These are phyloP conservation scores for Ceratocystis eucalypticola DNA, from an alignment of 2,329 filamentous ascomycete genomes.

Conservation along the genomic window DNA sequence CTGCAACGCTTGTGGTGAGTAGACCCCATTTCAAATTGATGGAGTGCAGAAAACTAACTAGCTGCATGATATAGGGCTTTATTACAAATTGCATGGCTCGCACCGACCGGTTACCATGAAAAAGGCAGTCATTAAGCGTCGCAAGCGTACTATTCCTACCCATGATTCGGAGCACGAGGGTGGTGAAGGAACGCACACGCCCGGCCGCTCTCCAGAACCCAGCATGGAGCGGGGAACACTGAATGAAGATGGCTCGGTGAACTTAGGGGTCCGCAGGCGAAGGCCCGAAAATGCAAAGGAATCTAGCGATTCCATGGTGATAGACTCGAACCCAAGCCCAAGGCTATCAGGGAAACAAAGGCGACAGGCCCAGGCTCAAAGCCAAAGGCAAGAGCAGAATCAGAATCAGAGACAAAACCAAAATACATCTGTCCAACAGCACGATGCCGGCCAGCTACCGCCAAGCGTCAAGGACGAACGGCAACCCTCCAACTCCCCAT, in stretches of 20 bases:
- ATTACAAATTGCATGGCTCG: conserved; percentile 89
- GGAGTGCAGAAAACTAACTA: background rate
- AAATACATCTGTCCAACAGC: background rate
- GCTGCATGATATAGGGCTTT: conserved; percentile 50
- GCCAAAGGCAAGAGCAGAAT: background rate
- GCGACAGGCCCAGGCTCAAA: too few relatives aligned
- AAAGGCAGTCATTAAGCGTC: conserved; percentile 88
- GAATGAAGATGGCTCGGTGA: conserved; percentile 52
- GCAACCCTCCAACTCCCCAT: conserved; percentile 46
- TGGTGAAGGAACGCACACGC: conserved; percentile 34
- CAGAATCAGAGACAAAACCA: background rate
- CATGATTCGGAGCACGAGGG: conserved; percentile 35
- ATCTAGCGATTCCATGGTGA: conserved; percentile 6
- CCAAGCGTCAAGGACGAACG: conserved; percentile 30
- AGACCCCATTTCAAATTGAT: background rate
- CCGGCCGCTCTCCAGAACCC: conserved; percentile 28
- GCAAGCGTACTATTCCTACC: conserved; percentile 86
- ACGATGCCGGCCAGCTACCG: background rate
- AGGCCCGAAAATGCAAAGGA: conserved; percentile 24
- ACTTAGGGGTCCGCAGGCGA: conserved; percentile 43
- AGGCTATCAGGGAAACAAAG: background rate
- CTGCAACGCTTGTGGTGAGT: conserved; percentile 90
- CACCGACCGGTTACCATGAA: conserved; percentile 98
- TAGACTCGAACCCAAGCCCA: background rate
- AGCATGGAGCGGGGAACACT: conserved; percentile 40